Conservation (phyloP, 495 filamentous ascomycete genomes). For the Cryomyces minteri region DNA sequence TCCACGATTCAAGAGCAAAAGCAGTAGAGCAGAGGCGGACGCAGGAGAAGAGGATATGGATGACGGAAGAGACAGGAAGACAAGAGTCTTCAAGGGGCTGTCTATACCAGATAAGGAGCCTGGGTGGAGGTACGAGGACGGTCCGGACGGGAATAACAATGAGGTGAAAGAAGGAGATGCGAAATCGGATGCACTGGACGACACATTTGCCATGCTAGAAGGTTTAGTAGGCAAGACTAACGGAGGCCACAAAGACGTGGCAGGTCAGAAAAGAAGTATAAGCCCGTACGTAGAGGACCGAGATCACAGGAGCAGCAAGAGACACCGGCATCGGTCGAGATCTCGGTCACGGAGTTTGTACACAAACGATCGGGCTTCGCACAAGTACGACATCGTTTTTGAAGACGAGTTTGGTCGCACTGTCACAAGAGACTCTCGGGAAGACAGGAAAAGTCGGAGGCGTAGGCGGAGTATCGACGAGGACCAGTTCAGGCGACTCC, state of each 20-base stretch:
- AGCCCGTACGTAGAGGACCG: constrained; percentile 46
- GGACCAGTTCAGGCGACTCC: constrained; percentile 50
- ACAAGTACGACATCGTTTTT: constrained; percentile 20
- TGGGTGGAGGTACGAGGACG: constrained; percentile 32
- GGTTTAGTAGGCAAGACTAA: constrained; percentile 55
- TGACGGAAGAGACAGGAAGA: constrained; percentile 36
- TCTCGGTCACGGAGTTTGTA: constrained; percentile 28
- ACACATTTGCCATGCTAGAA: constrained; percentile 84
- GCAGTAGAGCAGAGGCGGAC: constrained; percentile 5
- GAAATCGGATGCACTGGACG: constrained; percentile 56
- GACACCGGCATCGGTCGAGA: constrained; percentile 30
- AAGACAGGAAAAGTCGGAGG: constrained; percentile 14
- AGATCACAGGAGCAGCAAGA: constrained; percentile 28
- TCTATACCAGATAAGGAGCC: constrained; percentile 68
- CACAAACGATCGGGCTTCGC: constrained; percentile 21
- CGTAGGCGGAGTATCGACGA: constrained; percentile 29
- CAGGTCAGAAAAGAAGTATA: constrained; percentile 47
- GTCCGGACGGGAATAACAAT: not conserved
- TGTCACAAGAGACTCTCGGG: constrained; percentile 19
- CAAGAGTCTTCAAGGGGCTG: constrained; percentile 72
- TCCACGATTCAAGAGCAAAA: constrained; percentile 49
- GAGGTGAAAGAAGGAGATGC: constrained; percentile 15
- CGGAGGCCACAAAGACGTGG: constrained; percentile 17
- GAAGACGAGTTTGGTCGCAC: constrained; percentile 43
- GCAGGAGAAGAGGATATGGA: constrained; percentile 19